Base-by-base conservation (phyloP, 306 rosid genomes). In the Acacia confusa region DNA sequence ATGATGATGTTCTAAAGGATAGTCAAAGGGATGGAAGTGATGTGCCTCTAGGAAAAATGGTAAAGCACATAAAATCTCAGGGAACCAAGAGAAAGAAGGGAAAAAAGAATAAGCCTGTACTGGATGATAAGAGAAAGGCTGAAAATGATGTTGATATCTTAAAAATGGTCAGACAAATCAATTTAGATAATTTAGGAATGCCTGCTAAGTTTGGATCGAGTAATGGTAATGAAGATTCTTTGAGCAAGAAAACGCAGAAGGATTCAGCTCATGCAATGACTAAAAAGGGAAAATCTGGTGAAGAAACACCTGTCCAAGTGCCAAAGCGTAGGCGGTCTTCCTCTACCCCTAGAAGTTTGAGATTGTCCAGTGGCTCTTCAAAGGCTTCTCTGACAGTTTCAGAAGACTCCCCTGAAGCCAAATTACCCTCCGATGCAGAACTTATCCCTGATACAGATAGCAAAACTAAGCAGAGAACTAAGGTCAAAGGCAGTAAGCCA, bases 91-190 rank as follows among this genome's bases (percentile, higher is more conserved):
- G 88, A 44, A 95, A 88, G 89, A 92, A 86, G 72, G 87, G 60
- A 61, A 92, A 91, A 79, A 91, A 78, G 88, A 87, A 82, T 53
- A 89, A 88, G 83, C 75, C 81, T 45, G 75, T 81, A 52, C 85
- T 85, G 30, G 82, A 82, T 87, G 90, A 86, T 86, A 86, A 79
- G 15, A 83, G 88, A 79, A 84, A 57, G 74, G 83, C 89, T 53
- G 97, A 84, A 85, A 92, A 92, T 82, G 88, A 87, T 79, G 85
- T 93, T 77, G 98, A 95, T 78, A 78, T 95, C 85, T 81, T 93
- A 88, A 86, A 91, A 74, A 84, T 93, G 98, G 99, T 95, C 72
- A 91, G 99, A 89, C 88, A 93, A 84, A 93, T 95, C 78, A 93
- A 95, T 83, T 80, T 89, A 75, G 95, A 89, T 84, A 92, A 83